These are phyloP conservation scores for Dothideomycetidae sp. DNA, from an alignment of 2,329 filamentous ascomycete genomes.

Conservation along the genomic window DNA sequence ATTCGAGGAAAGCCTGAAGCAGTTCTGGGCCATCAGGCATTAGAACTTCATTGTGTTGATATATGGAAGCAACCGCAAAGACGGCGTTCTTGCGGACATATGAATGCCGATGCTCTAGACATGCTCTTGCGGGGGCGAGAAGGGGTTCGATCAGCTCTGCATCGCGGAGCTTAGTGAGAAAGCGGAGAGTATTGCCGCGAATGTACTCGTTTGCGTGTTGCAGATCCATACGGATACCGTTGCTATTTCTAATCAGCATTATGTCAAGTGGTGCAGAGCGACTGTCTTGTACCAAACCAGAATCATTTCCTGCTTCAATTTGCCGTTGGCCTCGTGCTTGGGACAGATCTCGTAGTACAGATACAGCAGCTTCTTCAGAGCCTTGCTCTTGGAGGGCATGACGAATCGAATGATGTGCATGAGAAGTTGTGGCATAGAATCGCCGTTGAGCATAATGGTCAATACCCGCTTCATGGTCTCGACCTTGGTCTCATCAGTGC, in stretches of 20 bases:
- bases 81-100: constrained; percentile 98
- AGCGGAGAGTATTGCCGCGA: constrained; percentile 91
- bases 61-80: constrained; percentile 86
- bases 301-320: constrained; percentile 99
- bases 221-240: constrained; percentile 93
- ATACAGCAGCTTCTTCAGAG: constrained; percentile 94
- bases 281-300: constrained; percentile 66
- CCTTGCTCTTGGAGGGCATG: constrained; percentile 95
- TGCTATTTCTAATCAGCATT: constrained; percentile 50
- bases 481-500: constrained; percentile 25
- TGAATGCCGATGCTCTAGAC: constrained; percentile 88
- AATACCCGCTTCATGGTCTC: constrained; percentile 75
- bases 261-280: background rate
- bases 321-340: constrained; percentile 80
- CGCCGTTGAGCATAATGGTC: constrained; percentile 95
- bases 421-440: constrained; percentile 84
- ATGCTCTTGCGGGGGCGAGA: constrained; percentile 78
- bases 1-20: constrained; percentile 74
- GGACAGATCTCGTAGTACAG: constrained; percentile 99
- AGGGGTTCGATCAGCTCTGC: constrained; percentile 92
- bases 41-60: constrained; percentile 73
- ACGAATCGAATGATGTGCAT: constrained; percentile 99
- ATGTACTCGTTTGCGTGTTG: constrained; percentile 98
- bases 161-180: constrained; percentile 91
- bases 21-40: constrained; percentile 94